Base-by-base conservation (phyloP, 495 filamentous ascomycete species). In the Aspergillus panamensis region DNA sequence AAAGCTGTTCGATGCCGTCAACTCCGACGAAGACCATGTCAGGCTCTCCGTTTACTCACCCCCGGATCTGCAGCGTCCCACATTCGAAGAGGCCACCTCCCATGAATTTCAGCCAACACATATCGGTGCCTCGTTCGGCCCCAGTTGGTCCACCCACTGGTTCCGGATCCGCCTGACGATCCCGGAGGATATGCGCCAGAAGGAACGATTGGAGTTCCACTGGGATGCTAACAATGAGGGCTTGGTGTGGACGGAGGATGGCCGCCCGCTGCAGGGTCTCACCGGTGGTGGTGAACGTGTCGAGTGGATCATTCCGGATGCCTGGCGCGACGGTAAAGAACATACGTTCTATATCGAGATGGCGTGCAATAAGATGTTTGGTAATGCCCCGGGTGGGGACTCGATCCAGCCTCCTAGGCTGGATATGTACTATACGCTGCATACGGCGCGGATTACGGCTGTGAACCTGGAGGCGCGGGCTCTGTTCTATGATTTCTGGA, bases 81-180 rank as follows among this genome's bases (percentile, higher is more conserved):
- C 87, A n/a, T 98, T 98, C 74, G 70, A 92, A 55, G 91, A 97
- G 37, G 94, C 93, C 16, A 87, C 86, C 33, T 87, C 84, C 19
- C 84, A 92, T 57, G 78, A 89, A 39, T 98, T 95, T 73, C 79
- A 79, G 30, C 75, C 82, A n/a, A 88, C 93, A 1, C 76, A 78
- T 14, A 85, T 91, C 52, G 92, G 93, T 31, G 80, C 85, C 55
- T 82, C 77, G 13, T 97, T 97, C 63, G 94, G 94, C 4, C 94
- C 94, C 10, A 92, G 91, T 45, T 98, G 94, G 94, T 91, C 91
- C 0, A 98, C 94, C n/a, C 93, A 97, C 72, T 98, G 94, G 94
- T 94, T 97, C 80, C 87, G 85, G 43, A 82, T 96, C 52, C 75
- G 84, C 42, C 74, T 98, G 54, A 89, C 79, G 1, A 81, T 98